These are phyloP conservation scores for Penicillium parvum DNA, from an alignment of 495 filamentous ascomycete species.

Conservation along the genomic window DNA sequence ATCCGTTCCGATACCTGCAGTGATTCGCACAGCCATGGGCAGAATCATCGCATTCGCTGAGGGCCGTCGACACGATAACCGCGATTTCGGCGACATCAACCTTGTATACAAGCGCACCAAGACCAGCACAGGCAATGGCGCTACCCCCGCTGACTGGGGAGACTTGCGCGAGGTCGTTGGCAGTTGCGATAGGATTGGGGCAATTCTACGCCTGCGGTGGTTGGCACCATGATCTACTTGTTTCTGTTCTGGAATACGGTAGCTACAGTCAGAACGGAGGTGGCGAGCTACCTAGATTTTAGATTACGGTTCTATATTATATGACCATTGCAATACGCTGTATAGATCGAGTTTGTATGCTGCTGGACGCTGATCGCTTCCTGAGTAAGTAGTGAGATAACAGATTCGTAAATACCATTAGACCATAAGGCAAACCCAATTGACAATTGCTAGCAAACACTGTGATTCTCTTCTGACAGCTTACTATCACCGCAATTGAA, in stretches of 20 bases:
- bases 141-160: not conserved
- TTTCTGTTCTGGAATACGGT: conserved; percentile 3
- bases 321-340: too few species aligned
- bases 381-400: too few species aligned
- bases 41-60: conserved; percentile 1
- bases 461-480: too few species aligned
- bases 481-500: too few species aligned
- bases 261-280: conserved; percentile 1
- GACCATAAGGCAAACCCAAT: too few species aligned
- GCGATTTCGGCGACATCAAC: conserved; percentile 3
- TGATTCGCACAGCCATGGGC: not conserved
- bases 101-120: conserved; percentile 5
- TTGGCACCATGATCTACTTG: conserved; percentile 1
- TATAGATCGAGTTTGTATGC: too few species aligned
- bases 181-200: not conserved
- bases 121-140: not conserved
- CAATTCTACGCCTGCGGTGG: not conserved
- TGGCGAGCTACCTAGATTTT: conserved; percentile 1
- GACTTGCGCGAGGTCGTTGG: conserved; percentile 2
- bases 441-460: too few species aligned
- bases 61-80: conserved; percentile 1
- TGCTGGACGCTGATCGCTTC: too few species aligned
- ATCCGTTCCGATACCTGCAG: conserved; percentile 2
- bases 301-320: too few species aligned
- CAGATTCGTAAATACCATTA: too few species aligned